Percentiles rank a stretch among this genome's conserved stretches.
Conservation (phyloP, 257 asterid genomes). For the Salvia miltiorrhiza region DNA sequence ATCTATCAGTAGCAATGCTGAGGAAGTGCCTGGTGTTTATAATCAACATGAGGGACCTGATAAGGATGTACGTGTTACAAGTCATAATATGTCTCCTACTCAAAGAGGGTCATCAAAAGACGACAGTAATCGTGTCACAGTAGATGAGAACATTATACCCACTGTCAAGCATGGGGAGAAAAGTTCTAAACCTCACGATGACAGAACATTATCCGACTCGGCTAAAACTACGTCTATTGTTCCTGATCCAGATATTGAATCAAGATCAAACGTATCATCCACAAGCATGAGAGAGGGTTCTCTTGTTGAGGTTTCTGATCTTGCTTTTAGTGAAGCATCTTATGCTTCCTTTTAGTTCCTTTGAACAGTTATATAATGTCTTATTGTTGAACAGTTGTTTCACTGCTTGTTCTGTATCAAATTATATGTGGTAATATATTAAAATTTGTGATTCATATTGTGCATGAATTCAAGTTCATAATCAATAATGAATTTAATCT, state of each 20-base stretch:
- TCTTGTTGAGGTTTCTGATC: conserved; percentile 70
- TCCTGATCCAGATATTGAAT: conserved; percentile 40
- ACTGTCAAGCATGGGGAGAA: conserved; percentile 36
- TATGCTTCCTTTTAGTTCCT: conserved; percentile 7
- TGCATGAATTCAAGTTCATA: background rate
- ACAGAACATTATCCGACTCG: conserved; percentile 30
- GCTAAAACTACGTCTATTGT: conserved; percentile 32
- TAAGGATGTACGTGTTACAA: conserved; percentile 30
- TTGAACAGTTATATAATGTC: background rate
- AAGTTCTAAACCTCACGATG: conserved; percentile 38
- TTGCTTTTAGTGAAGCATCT: conserved; percentile 15
- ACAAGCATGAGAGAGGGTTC: conserved; percentile 63
- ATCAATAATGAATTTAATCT: conserved; percentile 14
- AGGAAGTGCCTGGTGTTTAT: conserved; percentile 32
- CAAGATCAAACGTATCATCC: conserved; percentile 22
- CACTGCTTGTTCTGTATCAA: background rate
- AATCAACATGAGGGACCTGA: conserved; percentile 35
- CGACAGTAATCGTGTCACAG: conserved; percentile 31
- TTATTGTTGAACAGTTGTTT: background rate
- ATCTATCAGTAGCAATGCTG: conserved; percentile 23
- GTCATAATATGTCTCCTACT: conserved; percentile 27
- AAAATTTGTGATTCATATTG: conserved; percentile 5
- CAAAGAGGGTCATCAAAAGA: conserved; percentile 34
- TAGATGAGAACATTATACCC: conserved; percentile 29
- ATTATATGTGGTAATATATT: background rate